Evolutionary conservation across 139 green algal genomes (phyloP).

Genomic region (Limnomonas spitsbergensis): DNA sequence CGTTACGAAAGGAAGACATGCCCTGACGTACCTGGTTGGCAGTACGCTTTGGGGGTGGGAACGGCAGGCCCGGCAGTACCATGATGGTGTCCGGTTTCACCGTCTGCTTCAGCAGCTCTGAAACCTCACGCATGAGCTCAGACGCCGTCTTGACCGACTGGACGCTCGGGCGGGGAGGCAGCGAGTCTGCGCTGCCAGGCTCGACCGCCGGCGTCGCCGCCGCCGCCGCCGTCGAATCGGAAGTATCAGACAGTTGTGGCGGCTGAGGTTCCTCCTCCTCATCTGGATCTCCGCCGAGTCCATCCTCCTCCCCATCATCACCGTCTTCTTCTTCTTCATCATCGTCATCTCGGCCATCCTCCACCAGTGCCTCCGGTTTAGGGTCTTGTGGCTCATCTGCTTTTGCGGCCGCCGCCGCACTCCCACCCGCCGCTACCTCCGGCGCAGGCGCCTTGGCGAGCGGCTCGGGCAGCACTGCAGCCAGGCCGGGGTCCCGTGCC

Average conservation of each 20-base stretch:
- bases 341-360: neutral
- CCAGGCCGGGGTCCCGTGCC: neutral
- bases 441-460: too few relatives aligned
- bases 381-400: neutral
- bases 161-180: neutral
- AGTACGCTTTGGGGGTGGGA: slow-evolving; percentile 11
- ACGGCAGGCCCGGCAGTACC: slow-evolving; percentile 48
- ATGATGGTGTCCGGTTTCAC: slow-evolving; percentile 57
- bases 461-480: neutral
- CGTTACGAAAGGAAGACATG: neutral
- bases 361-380: too few relatives aligned
- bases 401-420: neutral
- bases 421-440: neutral
- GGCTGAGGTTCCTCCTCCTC: neutral
- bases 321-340: neutral
- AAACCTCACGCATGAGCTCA: slow-evolving; percentile 25
- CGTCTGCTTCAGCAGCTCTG: slow-evolving; percentile 36
- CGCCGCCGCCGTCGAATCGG: neutral
- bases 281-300: neutral
- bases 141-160: neutral
- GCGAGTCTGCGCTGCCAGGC: neutral
- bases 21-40: neutral
- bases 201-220: neutral
- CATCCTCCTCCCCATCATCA: neutral
- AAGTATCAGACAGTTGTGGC: neutral